Conservation (phyloP, 441 rosid genomes). For the Bocquillonia castaneifolia region DNA sequence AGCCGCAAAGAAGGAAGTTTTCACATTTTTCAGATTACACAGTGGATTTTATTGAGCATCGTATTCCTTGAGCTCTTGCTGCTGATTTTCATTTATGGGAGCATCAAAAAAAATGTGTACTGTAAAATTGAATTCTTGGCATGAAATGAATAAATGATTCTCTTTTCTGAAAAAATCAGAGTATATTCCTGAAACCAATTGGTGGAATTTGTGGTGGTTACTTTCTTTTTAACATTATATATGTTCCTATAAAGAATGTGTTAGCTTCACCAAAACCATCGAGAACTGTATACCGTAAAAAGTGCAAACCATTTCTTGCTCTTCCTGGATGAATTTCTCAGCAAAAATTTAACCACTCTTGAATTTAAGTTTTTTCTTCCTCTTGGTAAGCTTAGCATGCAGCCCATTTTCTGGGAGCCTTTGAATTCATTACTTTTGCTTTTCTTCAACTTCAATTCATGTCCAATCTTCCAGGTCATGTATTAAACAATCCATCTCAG, state of each 20-base stretch:
- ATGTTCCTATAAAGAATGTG: not conserved
- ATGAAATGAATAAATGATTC: not conserved
- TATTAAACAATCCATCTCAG: conserved; percentile 39
- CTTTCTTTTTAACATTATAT: not conserved
- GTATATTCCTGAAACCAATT: not conserved
- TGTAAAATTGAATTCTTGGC: not conserved
- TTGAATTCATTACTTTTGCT: not conserved
- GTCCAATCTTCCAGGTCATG: conserved; percentile 40
- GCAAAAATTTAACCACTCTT: not conserved
- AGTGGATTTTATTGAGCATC: not conserved
- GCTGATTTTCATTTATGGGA: not conserved
- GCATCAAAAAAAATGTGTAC: not conserved
- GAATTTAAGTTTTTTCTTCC: not conserved
- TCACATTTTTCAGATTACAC: not conserved
- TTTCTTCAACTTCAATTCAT: conserved; percentile 18
- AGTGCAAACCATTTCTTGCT: not conserved
- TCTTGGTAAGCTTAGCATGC: not conserved
- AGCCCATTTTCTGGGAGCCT: not conserved
- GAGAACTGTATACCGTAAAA: too few relatives aligned
- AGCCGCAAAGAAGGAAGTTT: not conserved
- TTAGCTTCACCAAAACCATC: not conserved
- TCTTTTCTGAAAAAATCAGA: not conserved
- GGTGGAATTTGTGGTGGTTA: not conserved
- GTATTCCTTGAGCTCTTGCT: not conserved
- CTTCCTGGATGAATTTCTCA: not conserved